Base-by-base conservation (phyloP, 2,329 filamentous ascomycete genomes). In the Zarea fungicola region DNA sequence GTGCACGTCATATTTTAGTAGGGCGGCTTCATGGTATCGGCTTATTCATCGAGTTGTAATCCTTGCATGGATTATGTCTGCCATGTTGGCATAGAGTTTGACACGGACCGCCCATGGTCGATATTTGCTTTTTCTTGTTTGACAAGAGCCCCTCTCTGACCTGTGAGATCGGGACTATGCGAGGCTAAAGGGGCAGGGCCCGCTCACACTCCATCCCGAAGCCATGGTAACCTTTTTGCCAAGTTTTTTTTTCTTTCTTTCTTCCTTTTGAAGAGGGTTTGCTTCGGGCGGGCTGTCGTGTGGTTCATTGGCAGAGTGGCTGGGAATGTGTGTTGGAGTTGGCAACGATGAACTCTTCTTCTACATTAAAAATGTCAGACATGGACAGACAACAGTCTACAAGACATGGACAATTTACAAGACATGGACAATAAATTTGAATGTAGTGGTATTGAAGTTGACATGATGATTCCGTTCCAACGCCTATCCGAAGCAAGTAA, bases 381-480 rank as follows among this genome's bases (percentile, higher is more conserved):
- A 32, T 32, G 13, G 6, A 14, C 29, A 32, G 13, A 32, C 11
- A n/a, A 14, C 5, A 32, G 6, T 32, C 11, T n/a, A 32, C 29
- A n/a, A 10, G 29, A 32, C 29, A 41, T 4, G n/a, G n/a, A n/a
- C n/a, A 10, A 26, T 5, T 5, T 26, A 3, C 7, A 31, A 6
- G 23, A 14, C 13, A 25, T 28, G 11, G 13, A 10, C 1, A 11
- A 16, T 25, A 6, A 10, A 44, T 13, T n/a, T 35, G 13, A 45
- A 9, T 31, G 14, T 5, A 21, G 28, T 19, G 26, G 23, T 45
- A 46, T 46, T 46, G 32, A 36, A 29, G 35, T 5, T 34, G 34
- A n/a, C n/a, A n/a, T n/a, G 18, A 46, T 37, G 3, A 46, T 37
- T 29, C 34, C 34, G 42, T 9, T 23, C 32, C 23, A 46, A 46